phyloP scores from a whole-genome alignment of 495 filamentous ascomycete species.

The Amniculicola lignicola region DNA sequence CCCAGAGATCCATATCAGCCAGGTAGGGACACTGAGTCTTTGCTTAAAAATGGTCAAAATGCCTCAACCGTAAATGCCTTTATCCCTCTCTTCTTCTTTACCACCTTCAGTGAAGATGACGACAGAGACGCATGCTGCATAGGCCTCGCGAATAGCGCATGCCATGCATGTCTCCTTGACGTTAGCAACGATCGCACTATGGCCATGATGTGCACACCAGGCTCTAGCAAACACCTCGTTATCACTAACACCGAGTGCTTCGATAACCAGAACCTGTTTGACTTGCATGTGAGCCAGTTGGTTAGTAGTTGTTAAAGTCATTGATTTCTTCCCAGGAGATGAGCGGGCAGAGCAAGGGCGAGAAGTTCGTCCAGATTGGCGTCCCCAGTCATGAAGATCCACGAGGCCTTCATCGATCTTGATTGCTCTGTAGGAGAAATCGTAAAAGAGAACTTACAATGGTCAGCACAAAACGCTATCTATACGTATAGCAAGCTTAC shows the following conservation, averaged over 20 bases:
- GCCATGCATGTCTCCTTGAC: constrained; percentile 65
- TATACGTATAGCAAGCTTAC: constrained; percentile 16
- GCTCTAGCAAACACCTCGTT: constrained; percentile 72
- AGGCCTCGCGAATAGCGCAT: constrained; percentile 68
- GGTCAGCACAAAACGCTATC: background rate
- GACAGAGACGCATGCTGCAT: constrained; percentile 65
- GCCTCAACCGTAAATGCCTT: constrained; percentile 8
- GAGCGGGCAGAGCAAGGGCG: constrained; percentile 20
- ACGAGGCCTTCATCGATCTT: constrained; percentile 57
- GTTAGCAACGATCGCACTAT: constrained; percentile 64
- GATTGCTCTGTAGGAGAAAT: constrained; percentile 56
- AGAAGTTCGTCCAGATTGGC: constrained; percentile 29
- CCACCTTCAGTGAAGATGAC: constrained; percentile 59
- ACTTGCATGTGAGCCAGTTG: constrained; percentile 39
- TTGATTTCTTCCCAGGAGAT: constrained; percentile 14
- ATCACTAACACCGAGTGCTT: constrained; percentile 66
- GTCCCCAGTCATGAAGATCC: constrained; percentile 59
- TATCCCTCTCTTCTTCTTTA: constrained; percentile 40
- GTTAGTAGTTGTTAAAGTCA: constrained; percentile 17
- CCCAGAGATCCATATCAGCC: no score
- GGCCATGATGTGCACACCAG: constrained; percentile 69
- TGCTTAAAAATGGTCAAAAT: no score
- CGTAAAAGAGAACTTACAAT: constrained; percentile 55
- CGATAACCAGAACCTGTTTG: constrained; percentile 63
- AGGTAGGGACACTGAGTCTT: no score